Base-by-base conservation (phyloP, 2,329 filamentous ascomycete species). In the Gremmenia infestans region DNA sequence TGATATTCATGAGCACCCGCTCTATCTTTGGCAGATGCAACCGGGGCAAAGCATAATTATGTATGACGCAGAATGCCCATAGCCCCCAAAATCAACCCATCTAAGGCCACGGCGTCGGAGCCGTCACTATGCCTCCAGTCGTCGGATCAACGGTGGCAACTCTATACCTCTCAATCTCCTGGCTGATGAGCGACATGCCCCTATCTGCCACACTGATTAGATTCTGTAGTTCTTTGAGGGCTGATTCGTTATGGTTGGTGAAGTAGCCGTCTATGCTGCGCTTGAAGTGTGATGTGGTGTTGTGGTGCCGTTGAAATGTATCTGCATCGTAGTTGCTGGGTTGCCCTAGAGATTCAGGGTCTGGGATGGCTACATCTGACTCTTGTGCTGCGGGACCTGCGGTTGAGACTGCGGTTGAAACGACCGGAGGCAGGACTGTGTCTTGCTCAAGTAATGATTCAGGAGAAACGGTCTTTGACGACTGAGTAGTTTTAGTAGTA, bases 261-360 rank as follows among this genome's bases (percentile, higher is more conserved):
- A 71, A 71, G 36, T 59, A 52, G 0, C 68, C 68, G 50, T 71
- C 69, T 11, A 71, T 66, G 40, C 59, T 66, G 2, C 59, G 55
- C 48, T 69, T 69, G 52, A 60, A 69, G 11, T 62, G 56, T 1
- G 67, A 69, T 2, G 67, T 68, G 5, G 63, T 64, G 40, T 71
- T 70, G n/a, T 65, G 59, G 25, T 48, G 51, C 15, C 49, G 48
- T 48, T 70, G 68, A 50, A 60, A 69, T 2, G 62, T 60, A 42
- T 70, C 65, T 4, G 63, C 64, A 48, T 69, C 68, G 48, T 67
- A 70, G 14, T 60, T 55, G 25, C 52, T 46, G 5, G 9, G 28
- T 9, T n/a, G 32, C 9, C 15, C 47, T 50, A n/a, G 23, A 28
- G 23, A 37, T 19, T 19, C 40, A 9, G 45, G 28, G 17, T 32